A percentile compares a stretch with the other conserved stretches of the same genome.
Conservation (phyloP, 2,329 filamentous ascomycete genomes). For the Ascochyta clinopodiicola region DNA sequence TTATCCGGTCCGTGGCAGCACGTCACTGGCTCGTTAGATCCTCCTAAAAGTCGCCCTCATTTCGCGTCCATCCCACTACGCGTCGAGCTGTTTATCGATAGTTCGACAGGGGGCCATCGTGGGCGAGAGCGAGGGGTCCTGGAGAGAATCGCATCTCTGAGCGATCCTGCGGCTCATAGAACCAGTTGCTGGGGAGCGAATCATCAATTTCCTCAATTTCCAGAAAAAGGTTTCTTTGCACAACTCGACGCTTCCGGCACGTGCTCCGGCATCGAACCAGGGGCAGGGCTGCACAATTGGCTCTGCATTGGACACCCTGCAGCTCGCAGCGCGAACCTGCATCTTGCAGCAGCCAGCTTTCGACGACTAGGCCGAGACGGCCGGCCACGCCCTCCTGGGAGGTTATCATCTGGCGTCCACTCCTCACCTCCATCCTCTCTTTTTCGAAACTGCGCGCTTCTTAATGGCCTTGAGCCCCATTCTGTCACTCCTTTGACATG, state of each 20-base stretch:
- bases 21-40: slow-evolving; percentile 40
- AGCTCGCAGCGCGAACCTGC: slow-evolving; percentile 43
- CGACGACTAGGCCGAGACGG: slow-evolving; percentile 24
- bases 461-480: slow-evolving; percentile 46
- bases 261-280: slow-evolving; percentile 26
- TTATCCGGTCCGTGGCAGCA: slow-evolving; percentile 29
- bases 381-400: slow-evolving; percentile 27
- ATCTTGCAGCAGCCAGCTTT: slow-evolving; percentile 36
- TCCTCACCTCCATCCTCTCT: slow-evolving; percentile 38
- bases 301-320: slow-evolving; percentile 22
- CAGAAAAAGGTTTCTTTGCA: slow-evolving; percentile 17
- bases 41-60: slow-evolving; percentile 39
- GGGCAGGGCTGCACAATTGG: slow-evolving; percentile 38
- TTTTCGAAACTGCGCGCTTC: slow-evolving; percentile 36
- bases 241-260: slow-evolving; percentile 28
- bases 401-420: slow-evolving; percentile 40
- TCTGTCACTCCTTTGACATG: slow-evolving; percentile 46
- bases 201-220: slow-evolving; percentile 24
- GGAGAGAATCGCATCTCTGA: slow-evolving; percentile 26
- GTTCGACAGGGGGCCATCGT: slow-evolving; percentile 24
- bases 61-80: slow-evolving; percentile 35
- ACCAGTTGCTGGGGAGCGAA: slow-evolving; percentile 9
- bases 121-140: slow-evolving; percentile 28
- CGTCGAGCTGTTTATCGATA: slow-evolving; percentile 34
- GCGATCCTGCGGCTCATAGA: slow-evolving; percentile 23